Evolutionary conservation across 129 eudicot species (phyloP).

Genomic region (Flaveria bidentis): DNA sequence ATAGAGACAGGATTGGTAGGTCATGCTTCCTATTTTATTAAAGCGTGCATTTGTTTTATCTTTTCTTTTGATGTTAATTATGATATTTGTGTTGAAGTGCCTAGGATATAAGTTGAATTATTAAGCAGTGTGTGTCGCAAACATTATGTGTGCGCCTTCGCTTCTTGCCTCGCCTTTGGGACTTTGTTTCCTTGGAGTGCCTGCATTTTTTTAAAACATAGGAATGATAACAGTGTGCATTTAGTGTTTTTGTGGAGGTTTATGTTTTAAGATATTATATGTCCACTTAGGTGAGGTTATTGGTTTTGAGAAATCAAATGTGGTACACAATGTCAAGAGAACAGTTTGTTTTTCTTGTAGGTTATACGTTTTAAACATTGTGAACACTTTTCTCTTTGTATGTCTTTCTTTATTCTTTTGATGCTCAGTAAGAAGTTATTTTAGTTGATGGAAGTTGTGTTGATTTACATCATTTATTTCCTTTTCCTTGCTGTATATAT

Average conservation of each 20-base stretch:
- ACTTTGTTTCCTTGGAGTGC: neutral
- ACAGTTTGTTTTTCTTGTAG: neutral
- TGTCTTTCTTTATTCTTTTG: neutral
- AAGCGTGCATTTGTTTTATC: neutral
- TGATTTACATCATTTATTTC: neutral
- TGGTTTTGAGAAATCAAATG: constrained; percentile 3
- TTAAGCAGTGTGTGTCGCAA: neutral
- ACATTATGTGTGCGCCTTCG: neutral
- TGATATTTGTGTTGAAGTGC: neutral
- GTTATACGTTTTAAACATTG: constrained; percentile 4
- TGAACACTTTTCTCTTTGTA: neutral
- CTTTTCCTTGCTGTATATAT: neutral
- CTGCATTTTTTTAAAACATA: neutral
- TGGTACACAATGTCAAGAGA: neutral
- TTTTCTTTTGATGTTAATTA: neutral
- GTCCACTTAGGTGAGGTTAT: constrained; percentile 2
- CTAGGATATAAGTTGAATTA: neutral
- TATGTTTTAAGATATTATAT: constrained; percentile 12
- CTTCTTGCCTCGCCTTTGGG: neutral
- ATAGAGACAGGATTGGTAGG: neutral
- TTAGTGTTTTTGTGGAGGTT: constrained; percentile 4
- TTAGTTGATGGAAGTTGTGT: neutral
- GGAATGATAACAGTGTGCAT: neutral
- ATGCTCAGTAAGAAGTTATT: constrained; percentile 2
- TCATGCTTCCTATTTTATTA: neutral